These are phyloP conservation scores for Scedosporium boydii DNA, from an alignment of 2,329 filamentous ascomycete genomes.

Conservation along the genomic window DNA sequence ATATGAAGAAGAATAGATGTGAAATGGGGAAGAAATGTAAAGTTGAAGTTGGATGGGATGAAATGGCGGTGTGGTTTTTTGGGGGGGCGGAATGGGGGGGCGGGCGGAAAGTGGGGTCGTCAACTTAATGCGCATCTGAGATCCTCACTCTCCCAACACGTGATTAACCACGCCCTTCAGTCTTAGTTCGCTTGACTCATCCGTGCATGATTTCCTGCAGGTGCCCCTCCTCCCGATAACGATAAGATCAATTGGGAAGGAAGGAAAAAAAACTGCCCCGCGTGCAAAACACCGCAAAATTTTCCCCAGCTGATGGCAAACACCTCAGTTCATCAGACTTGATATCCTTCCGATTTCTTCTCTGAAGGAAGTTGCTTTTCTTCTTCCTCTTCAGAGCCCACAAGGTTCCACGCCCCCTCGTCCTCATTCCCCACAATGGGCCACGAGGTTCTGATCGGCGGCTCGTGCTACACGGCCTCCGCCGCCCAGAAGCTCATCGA, in stretches of 20 bases:
- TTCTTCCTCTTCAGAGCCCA: neutral
- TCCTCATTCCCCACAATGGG: neutral
- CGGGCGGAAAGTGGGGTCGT: too few species aligned
- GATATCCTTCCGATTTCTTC: neutral
- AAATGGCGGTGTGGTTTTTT: too few species aligned
- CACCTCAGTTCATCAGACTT: neutral
- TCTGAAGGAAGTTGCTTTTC: neutral
- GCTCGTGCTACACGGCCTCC: constrained; percentile 1
- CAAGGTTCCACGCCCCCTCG: neutral
- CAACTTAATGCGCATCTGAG: too few species aligned
- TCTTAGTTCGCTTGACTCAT: too few species aligned
- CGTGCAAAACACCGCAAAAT: neutral
- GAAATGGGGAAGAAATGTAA: too few species aligned
- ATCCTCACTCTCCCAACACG: too few species aligned
- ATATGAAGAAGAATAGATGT: too few species aligned
- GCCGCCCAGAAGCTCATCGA: neutral
- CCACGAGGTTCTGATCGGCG: neutral
- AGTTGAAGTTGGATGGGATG: too few species aligned
- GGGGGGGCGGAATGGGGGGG: too few species aligned
- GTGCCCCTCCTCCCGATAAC: neutral
- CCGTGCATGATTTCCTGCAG: too few species aligned
- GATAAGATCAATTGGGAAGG: neutral
- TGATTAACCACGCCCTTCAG: too few species aligned
- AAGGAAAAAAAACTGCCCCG: neutral
- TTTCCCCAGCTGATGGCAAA: neutral